Evolutionary conservation across 208 protist species (phyloP), one percentile per base, ranked within the genome.

Genomic region (Acanthamoeba polyphaga): DNA sequence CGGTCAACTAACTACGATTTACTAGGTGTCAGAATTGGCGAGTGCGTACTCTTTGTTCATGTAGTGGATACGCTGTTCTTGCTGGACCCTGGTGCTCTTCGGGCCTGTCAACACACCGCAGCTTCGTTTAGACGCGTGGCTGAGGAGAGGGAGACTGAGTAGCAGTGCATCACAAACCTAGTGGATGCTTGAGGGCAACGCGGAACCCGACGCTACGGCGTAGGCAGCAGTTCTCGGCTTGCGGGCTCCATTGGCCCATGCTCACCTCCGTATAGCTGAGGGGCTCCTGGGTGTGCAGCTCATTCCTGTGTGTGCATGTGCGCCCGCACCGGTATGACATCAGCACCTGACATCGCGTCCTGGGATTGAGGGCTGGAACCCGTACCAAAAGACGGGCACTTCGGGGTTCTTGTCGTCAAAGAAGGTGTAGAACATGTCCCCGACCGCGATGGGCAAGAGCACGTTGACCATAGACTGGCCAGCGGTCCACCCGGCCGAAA

Each of bases 31-130:
- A n/a, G 62, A 13, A 68, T 68, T 68, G 62, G 24, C 62, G 62
- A 22, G 62, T n/a, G 38, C 9, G 43, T 78, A 93, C 88, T 76
- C 60, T 93, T 93, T 93, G 66, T 93, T 76, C 27, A 24, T 49
- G 66, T 78, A 93, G 32, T 76, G 88, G 32, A 93, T 70, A 27
- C 88, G 88, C 64, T 93, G 88, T 19, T 68, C 64, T n/a, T 93
- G 88, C 24, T 38, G n/a, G 17, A 93, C 88, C 2, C 88, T 60
- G 1, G 88, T 93, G 17, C 88, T 93, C 22, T 93, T 93, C 5
- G 88, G 88, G 32, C 88, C 88, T 80, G 38, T 34, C 38, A 4
- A 27, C 2, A 51, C 2, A 51, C 9, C 0, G 8, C 74, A 82
- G 1, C 55, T 19, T 60, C 2, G 43, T 60, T 24, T 22, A 60